Base-by-base conservation (phyloP, 2,329 filamentous ascomycete genomes). In the Aspergillus ochraceoroseus region DNA sequence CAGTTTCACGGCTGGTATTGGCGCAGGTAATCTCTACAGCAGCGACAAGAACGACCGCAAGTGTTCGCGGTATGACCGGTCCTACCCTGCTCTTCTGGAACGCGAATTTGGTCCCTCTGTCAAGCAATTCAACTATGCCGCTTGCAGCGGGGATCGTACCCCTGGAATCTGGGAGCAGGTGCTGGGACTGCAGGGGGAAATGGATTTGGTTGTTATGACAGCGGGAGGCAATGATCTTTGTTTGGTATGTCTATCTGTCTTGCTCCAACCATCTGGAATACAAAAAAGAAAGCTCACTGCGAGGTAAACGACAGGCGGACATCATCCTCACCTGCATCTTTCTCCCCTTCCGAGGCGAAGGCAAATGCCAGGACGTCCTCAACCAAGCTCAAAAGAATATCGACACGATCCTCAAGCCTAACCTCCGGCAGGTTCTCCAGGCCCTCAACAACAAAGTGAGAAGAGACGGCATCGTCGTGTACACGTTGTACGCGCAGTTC, bases 151-250 rank as follows among this genome's bases (percentile, higher is more conserved):
- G 14, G 42, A 31, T 18, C 32, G 29, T 3, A 40, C 42, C 3
- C 4, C 3, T 1, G 31, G 34, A 3, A 45, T 45, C 14, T 22
- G 32, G n/a, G n/a, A 31, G 11, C 42, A 48, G 43, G 49, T 47
- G 1, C 18, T 57, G 7, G 36, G 40, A 2, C 41, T 66, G 8
- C 28, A 55, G 7, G 28, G 58, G 2, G 57, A 65, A 11, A 29
- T 64, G n/a, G 58, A 67, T 43, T 29, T 67, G 14, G 57, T 66
- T 14, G 54, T 58, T 5, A 17, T 67, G 52, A 65, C 63, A 1
- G 64, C 62, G 2, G 62, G 64, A 13, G 64, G 64, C 2, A 68
- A 68, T 38, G 63, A 66, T 37, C 47, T 66, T 7, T 66, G 63
- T 32, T 53, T 67, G 28, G 56, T 57, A 33, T 20, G 34, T 20